These are phyloP conservation scores for Viola pubescens DNA, from an alignment of 441 rosid genomes.

Conservation along the genomic window DNA sequence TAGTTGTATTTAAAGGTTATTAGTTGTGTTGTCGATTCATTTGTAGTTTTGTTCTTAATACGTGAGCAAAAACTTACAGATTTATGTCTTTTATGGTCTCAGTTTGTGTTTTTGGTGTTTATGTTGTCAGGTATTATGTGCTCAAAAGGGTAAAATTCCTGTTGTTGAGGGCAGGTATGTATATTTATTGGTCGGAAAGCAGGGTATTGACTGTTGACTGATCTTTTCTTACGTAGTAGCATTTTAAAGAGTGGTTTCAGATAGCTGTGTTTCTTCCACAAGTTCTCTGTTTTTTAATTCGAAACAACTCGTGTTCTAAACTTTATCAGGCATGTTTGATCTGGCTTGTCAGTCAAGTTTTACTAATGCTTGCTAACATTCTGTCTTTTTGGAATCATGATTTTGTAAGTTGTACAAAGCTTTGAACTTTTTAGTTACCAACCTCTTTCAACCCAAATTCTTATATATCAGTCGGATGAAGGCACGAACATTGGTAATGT, in stretches of 20 bases:
- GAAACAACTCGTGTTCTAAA: neutral
- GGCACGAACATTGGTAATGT: conserved; percentile 1
- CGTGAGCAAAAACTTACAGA: neutral
- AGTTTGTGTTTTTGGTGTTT: conserved; percentile 2
- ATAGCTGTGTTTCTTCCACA: neutral
- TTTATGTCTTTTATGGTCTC: neutral
- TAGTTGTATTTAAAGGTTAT: too few species aligned
- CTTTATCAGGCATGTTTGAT: neutral
- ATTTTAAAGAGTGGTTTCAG: neutral
- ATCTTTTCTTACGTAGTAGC: neutral
- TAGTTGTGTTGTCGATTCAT: neutral
- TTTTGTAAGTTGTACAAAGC: neutral
- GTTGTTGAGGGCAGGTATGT: conserved; percentile 57
- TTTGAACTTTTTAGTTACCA: neutral
- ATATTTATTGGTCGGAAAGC: neutral
- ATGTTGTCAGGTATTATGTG: conserved; percentile 38
- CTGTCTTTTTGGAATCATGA: neutral
- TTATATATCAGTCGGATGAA: neutral
- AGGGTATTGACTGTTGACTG: neutral
- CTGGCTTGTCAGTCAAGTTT: neutral
- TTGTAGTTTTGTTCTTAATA: neutral
- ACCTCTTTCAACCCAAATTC: neutral
- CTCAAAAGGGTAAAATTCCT: conserved; percentile 47
- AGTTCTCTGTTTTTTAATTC: neutral
- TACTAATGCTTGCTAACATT: neutral